Conservation (phyloP, 2,329 filamentous ascomycete species). For the Cercospora sp. region DNA sequence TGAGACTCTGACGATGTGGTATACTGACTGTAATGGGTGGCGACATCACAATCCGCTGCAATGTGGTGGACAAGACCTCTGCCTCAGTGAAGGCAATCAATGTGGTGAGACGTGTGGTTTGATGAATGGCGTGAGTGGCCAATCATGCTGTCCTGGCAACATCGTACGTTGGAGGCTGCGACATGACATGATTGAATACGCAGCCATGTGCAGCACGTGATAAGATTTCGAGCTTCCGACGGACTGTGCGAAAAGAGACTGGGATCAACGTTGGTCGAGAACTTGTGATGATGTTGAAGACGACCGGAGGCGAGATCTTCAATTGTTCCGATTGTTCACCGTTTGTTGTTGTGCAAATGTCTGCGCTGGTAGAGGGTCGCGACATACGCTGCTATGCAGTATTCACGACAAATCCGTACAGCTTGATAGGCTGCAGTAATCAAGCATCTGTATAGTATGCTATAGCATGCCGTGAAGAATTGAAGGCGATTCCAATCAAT, state of each 20-base stretch:
- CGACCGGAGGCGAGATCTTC: neutral
- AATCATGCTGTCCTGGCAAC: neutral
- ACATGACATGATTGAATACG: neutral
- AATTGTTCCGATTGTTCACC: neutral
- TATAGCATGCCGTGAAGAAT: neutral
- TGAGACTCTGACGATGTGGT: neutral
- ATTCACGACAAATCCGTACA: neutral
- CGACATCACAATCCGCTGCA: neutral
- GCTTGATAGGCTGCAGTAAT: neutral
- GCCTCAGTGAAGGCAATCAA: neutral
- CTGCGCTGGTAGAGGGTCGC: neutral
- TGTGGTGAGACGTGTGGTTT: neutral
- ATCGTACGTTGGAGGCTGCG: neutral
- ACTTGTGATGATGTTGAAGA: neutral
- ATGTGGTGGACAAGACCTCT: neutral
- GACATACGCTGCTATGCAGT: neutral
- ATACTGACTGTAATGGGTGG: neutral
- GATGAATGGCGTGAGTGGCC: neutral
- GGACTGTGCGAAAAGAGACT: neutral
- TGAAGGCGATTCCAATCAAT: neutral
- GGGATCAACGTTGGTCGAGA: neutral
- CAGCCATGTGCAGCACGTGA: neutral
- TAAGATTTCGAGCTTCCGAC: neutral
- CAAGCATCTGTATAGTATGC: neutral
- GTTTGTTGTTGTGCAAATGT: neutral